These are phyloP conservation scores for Candida dendrica DNA, from an alignment of 805 yeast genomes.

Conservation along the genomic window DNA sequence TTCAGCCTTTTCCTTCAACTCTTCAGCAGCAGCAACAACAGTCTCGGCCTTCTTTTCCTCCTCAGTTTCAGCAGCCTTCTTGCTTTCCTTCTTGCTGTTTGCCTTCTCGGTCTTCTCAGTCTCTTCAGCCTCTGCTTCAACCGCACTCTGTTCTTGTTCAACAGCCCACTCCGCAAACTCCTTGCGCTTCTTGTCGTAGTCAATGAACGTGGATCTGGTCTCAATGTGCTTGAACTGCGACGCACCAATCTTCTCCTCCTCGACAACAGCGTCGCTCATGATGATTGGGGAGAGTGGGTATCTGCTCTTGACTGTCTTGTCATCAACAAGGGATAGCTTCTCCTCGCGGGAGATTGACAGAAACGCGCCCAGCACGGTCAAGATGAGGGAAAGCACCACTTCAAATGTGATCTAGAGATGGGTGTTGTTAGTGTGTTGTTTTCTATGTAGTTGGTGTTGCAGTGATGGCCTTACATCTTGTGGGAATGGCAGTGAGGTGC, in stretches of 20 bases:
- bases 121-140: neutral
- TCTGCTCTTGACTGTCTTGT: conserved; percentile 23
- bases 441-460: no score
- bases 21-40: neutral
- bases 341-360: conserved; percentile 21
- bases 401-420: conserved; percentile 36
- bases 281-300: conserved; percentile 37
- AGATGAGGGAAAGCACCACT: conserved; percentile 37
- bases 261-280: conserved; percentile 40
- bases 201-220: conserved; percentile 44
- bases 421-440: neutral
- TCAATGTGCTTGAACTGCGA: conserved; percentile 41
- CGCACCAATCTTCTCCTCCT: conserved; percentile 40
- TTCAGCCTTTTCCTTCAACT: neutral
- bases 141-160: neutral
- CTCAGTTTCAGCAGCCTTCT: no score
- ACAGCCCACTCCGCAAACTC: conserved; percentile 26
- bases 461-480: no score
- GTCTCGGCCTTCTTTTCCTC: neutral
- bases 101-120: neutral
- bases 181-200: conserved; percentile 36
- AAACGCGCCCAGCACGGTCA: conserved; percentile 34
- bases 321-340: conserved; percentile 19
- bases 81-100: neutral
- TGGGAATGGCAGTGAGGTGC: conserved; percentile 24